phyloP scores from a whole-genome alignment of 192 early-diverging fungal species.

The Entomortierella beljakovae region DNA sequence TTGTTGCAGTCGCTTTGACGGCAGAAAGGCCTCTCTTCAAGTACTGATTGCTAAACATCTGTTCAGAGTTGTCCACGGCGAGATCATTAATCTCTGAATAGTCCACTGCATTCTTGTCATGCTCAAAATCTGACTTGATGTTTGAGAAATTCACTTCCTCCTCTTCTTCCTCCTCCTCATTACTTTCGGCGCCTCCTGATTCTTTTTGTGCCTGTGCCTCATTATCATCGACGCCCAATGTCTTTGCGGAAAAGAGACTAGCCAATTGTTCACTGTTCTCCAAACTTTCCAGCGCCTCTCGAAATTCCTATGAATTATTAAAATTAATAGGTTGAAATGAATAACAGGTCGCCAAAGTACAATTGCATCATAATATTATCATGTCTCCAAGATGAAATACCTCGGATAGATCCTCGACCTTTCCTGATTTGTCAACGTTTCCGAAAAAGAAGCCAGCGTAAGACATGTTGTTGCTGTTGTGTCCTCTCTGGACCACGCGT shows the following conservation, averaged over 20 bases:
- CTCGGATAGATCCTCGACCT: slow-evolving; percentile 74
- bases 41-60: slow-evolving; percentile 60
- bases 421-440: slow-evolving; percentile 90
- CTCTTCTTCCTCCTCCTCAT: slow-evolving; percentile 60
- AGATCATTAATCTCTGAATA: slow-evolving; percentile 87
- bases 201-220: slow-evolving; percentile 49
- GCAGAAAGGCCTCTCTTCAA: slow-evolving; percentile 57
- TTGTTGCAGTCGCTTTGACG: slow-evolving; percentile 37
- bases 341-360: not conserved
- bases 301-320: slow-evolving; percentile 59
- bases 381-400: slow-evolving; percentile 21
- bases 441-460: slow-evolving; percentile 86
- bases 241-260: slow-evolving; percentile 60
- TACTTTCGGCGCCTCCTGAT: slow-evolving; percentile 58
- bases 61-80: slow-evolving; percentile 69
- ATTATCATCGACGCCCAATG: slow-evolving; percentile 64
- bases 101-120: slow-evolving; percentile 80
- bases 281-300: slow-evolving; percentile 62
- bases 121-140: slow-evolving; percentile 59
- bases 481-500: not conserved
- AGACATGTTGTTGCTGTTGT: slow-evolving; percentile 60
- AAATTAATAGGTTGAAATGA: not conserved
- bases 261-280: slow-evolving; percentile 63
- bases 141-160: slow-evolving; percentile 53
- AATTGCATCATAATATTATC: not conserved